These are phyloP conservation scores for Pythium periplocum DNA, from an alignment of 352 stramenopile species.

Conservation along the genomic window DNA sequence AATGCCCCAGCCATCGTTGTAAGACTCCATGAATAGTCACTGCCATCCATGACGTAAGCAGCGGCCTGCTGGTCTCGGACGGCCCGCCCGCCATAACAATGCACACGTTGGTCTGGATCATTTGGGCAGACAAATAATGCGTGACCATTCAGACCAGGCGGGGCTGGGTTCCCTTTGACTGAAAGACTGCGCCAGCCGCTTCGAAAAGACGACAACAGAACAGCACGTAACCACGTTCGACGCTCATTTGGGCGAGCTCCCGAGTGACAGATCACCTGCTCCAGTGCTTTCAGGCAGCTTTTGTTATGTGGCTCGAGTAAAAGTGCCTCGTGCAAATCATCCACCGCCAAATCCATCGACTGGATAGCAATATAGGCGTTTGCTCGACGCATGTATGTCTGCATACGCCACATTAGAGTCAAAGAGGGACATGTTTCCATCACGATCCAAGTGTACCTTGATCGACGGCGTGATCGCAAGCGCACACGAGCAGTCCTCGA, in stretches of 20 bases:
- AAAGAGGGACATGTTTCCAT: no score
- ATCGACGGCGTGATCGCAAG: constrained; percentile 40
- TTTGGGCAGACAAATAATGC: constrained; percentile 32
- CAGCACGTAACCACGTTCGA: constrained; percentile 22
- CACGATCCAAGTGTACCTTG: constrained; percentile 29
- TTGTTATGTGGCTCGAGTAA: constrained; percentile 48
- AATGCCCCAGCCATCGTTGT: constrained; percentile 16
- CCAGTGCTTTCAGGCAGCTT: constrained; percentile 35
- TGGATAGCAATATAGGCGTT: constrained; percentile 29
- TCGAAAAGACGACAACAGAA: constrained; percentile 25
- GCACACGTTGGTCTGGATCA: constrained; percentile 18
- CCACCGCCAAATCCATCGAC: constrained; percentile 22
- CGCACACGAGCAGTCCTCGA: constrained; percentile 43
- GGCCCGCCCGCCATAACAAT: constrained; percentile 50
- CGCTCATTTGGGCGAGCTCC: constrained; percentile 3
- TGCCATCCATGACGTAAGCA: constrained; percentile 41
- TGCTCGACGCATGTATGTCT: constrained; percentile 58
- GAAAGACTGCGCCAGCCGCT: constrained; percentile 35
- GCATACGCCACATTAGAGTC: neutral
- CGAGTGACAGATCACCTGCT: constrained; percentile 15
- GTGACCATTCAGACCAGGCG: constrained; percentile 57
- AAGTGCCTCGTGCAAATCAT: constrained; percentile 37
- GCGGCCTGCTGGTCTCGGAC: constrained; percentile 49
- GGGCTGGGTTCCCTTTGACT: constrained; percentile 63
- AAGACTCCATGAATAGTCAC: constrained; percentile 47